Evolutionary conservation across 2,329 filamentous ascomycete species (phyloP), one percentile per base, ranked within the genome.

Genomic region (Aspergillus sp.): DNA sequence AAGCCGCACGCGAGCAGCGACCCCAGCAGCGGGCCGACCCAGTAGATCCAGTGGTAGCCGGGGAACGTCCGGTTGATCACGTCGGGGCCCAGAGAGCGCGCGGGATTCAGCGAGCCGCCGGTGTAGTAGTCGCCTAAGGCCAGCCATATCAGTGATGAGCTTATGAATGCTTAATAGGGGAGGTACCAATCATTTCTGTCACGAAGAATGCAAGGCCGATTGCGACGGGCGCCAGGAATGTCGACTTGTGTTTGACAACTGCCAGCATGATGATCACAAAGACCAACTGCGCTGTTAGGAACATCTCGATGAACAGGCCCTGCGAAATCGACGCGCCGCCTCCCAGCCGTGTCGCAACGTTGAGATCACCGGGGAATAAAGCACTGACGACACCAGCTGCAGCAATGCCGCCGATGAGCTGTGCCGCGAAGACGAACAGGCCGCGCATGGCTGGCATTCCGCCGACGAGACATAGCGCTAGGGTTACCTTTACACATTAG

Each of bases 141-240:
- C 21, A 21, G 21, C 21, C 21, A 21, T 21, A 21, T 21, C 21
- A 21, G 21, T 0, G 3, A 21, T 21, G 21, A 21, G 3, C 21
- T 21, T 21, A 21, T 21, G 14, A 15, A 15, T 37, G 14, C 4
- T 15, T 12, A 12, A 37, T 12, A 6, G 33, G 6, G 33, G 3
- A 61, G 66, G 33, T 68, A 72, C 80, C 81, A 4, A 78, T 73
- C 50, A 85, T 61, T 57, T 85, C 79, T 0, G 78, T 77, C 44
- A 91, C 81, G 70, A 91, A 91, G 53, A 91, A 80, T 0, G 88
- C 79, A 2, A 90, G 73, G 1, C 90, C 90, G 64, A 92, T 90
- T 12, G 86, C 88, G 3, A 91, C 75, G 0, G 89, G 89, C 0
- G 89, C 89, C 1, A 91, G 75, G 68, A 82, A 90, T 0, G 89